Evolutionary conservation across 2,329 filamentous ascomycete species (phyloP).

Genomic region (Trichoderma sp.): DNA sequence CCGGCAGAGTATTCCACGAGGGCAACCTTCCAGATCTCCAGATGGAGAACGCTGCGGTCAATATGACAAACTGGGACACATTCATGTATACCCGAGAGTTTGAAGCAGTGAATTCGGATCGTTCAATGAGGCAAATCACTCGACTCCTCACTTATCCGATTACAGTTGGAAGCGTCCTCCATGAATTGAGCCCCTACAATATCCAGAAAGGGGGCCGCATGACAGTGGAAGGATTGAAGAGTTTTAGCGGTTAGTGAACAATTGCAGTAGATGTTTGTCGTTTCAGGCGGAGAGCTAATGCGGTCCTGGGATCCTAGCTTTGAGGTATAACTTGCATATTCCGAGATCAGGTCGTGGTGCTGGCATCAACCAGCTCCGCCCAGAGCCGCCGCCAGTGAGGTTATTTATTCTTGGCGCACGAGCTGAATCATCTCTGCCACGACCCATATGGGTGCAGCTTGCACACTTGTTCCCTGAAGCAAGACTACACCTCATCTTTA

Average conservation of each 20-base stretch:
- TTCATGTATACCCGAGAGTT: conserved; percentile 93
- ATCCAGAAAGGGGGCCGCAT: conserved; percentile 75
- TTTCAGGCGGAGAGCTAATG: background rate
- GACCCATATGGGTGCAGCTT: conserved; percentile 91
- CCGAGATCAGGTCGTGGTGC: conserved; percentile 75
- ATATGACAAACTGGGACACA: conserved; percentile 99
- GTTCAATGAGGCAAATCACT: conserved; percentile 90
- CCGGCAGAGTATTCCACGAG: conserved; percentile 89
- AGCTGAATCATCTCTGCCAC: conserved; percentile 94
- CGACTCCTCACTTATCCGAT: conserved; percentile 90
- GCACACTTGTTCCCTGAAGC: conserved; percentile 92
- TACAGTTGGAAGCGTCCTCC: conserved; percentile 87
- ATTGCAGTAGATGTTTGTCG: background rate
- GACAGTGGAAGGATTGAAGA: conserved; percentile 88
- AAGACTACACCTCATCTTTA: conserved; percentile 89
- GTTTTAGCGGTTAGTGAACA: conserved; percentile 75
- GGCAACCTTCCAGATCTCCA: conserved; percentile 89
- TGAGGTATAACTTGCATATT: conserved; percentile 92
- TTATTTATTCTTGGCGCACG: conserved; percentile 93
- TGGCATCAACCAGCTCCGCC: conserved; percentile 76
- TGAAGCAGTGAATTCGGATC: conserved; percentile 85
- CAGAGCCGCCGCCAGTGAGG: conserved; percentile 84
- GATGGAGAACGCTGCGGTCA: conserved; percentile 89
- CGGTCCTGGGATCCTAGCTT: conserved; percentile 55
- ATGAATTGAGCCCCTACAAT: conserved; percentile 92